Conservation (phyloP, 352 stramenopile species). For the Pythium periplocum region DNA sequence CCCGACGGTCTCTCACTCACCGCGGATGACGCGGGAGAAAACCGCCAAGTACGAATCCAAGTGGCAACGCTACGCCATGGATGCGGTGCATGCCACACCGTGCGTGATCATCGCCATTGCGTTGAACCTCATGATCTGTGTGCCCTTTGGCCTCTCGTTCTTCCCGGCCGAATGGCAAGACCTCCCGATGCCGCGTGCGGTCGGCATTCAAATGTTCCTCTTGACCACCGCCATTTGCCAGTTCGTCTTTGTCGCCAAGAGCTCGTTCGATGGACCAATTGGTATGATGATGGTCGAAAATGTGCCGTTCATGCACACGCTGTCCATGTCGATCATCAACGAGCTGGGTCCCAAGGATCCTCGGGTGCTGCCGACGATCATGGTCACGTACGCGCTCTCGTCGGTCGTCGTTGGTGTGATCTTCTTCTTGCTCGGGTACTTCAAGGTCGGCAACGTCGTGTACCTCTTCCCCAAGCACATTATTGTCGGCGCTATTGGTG, state of each 20-base stretch:
- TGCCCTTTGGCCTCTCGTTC: slow-evolving; percentile 82
- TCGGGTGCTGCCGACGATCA: slow-evolving; percentile 84
- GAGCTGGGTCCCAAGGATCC: slow-evolving; percentile 69
- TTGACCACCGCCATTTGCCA: slow-evolving; percentile 75
- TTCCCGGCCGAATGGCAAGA: slow-evolving; percentile 78
- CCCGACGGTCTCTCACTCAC: not conserved
- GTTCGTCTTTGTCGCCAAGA: slow-evolving; percentile 74
- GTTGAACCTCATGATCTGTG: slow-evolving; percentile 85
- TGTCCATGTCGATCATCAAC: slow-evolving; percentile 83
- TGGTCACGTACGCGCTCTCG: slow-evolving; percentile 89
- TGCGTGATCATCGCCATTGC: slow-evolving; percentile 67
- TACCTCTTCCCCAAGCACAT: slow-evolving; percentile 95
- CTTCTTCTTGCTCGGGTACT: slow-evolving; percentile 89
- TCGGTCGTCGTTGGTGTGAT: slow-evolving; percentile 85
- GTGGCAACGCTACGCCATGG: slow-evolving; percentile 23
- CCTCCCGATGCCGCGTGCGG: slow-evolving; percentile 62
- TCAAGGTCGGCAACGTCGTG: slow-evolving; percentile 87
- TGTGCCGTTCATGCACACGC: slow-evolving; percentile 92
- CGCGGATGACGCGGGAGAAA: not conserved
- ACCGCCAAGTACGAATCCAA: not conserved
- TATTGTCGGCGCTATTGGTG: slow-evolving; percentile 93
- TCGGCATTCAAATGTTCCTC: slow-evolving; percentile 83
- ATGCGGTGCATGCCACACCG: slow-evolving; percentile 35
- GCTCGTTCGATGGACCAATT: slow-evolving; percentile 68
- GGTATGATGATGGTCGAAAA: slow-evolving; percentile 96